Base-by-base conservation (phyloP, 2,329 filamentous ascomycete species). In the Penicillium sp. region DNA sequence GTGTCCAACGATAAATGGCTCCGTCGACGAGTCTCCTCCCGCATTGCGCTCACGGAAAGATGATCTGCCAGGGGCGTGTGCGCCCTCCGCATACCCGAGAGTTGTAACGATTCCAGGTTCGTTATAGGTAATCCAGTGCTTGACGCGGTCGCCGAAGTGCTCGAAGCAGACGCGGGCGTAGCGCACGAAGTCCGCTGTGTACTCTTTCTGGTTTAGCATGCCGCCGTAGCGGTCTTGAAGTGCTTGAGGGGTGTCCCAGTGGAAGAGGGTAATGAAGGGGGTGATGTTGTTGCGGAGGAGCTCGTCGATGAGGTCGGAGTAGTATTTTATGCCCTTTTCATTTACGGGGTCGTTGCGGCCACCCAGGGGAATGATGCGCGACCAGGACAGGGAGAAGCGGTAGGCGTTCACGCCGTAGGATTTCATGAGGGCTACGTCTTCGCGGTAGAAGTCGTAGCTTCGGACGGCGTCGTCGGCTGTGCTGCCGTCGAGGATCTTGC, bases 91-190 rank as follows among this genome's bases (percentile, higher is more conserved):
- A 71, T 90, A 91, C 22, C 87, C 88, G 55, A 91, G 84, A 27
- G 84, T 81, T 81, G 53, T 83, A 87, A 68, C 3, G 19, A 87
- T 90, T 77, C 85, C 90, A 3, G 88, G 88, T 74, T 92, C 88
- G 67, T 91, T 91, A 73, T 89, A 88, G 25, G 87, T 91, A 67
- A 89, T 88, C 88, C 88, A 93, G 71, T 87, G 79, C 75, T 88
- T 87, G 63, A 88, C 87, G 67, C 83, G 84, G 48, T 84, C 81
- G 43, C 79, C 80, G 49, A 91, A 77, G 3, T 81, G 79, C 70
- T 84, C 79, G 73, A 89, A 92, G 63, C 87, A 77, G 36, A 87
- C 76, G 56, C 83, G 82, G n/a, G 88, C 86, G 64, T 89, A 92
- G 68, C 84, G 75, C 63, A 86, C 84, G 66, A 83, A 92, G 72